Evolutionary conservation across 1,284 basidiomycete species (phyloP).

Genomic region (Leccinum laetum): DNA sequence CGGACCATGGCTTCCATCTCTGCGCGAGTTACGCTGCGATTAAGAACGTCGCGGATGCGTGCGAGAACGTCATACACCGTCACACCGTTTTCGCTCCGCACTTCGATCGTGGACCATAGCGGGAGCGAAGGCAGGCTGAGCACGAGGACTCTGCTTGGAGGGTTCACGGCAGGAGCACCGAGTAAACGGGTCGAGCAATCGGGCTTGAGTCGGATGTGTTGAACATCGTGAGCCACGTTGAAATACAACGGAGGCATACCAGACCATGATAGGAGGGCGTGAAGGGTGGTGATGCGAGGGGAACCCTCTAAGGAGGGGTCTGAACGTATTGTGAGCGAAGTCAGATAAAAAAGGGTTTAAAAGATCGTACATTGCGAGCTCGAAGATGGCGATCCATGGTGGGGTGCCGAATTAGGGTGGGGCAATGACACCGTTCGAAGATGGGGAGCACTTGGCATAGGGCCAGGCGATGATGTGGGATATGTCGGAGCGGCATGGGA

Average conservation of each 20-base stretch:
- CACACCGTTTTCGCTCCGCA: slow-evolving; percentile 28
- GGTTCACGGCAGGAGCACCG: slow-evolving; percentile 24
- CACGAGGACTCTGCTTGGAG: slow-evolving; percentile 15
- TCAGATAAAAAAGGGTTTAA: neutral
- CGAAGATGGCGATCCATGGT: slow-evolving; percentile 16
- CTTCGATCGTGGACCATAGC: slow-evolving; percentile 31
- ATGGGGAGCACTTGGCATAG: slow-evolving; percentile 28
- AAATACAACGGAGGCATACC: slow-evolving; percentile 21
- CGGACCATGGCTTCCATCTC: slow-evolving; percentile 30
- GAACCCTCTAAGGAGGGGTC: slow-evolving; percentile 11
- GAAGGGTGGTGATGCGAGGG: slow-evolving; percentile 24
- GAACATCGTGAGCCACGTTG: slow-evolving; percentile 29
- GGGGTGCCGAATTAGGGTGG: slow-evolving; percentile 29
- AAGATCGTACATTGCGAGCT: slow-evolving; percentile 16
- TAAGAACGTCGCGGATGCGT: slow-evolving; percentile 29
- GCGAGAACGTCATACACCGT: slow-evolving; percentile 29
- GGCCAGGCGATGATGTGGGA: slow-evolving; percentile 19
- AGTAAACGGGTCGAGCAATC: slow-evolving; percentile 21
- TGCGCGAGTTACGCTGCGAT: slow-evolving; percentile 22
- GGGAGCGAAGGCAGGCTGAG: slow-evolving; percentile 26
- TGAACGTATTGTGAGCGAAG: slow-evolving; percentile 9
- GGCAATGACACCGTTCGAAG: slow-evolving; percentile 29
- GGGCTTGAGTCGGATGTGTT: slow-evolving; percentile 19
- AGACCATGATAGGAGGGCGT: slow-evolving; percentile 27
- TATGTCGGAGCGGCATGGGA: slow-evolving; percentile 9